A percentile compares a stretch with the other conserved stretches of the same genome.
phyloP scores from a whole-genome alignment of 495 filamentous ascomycete species.

The Podospora pseudocomata region DNA sequence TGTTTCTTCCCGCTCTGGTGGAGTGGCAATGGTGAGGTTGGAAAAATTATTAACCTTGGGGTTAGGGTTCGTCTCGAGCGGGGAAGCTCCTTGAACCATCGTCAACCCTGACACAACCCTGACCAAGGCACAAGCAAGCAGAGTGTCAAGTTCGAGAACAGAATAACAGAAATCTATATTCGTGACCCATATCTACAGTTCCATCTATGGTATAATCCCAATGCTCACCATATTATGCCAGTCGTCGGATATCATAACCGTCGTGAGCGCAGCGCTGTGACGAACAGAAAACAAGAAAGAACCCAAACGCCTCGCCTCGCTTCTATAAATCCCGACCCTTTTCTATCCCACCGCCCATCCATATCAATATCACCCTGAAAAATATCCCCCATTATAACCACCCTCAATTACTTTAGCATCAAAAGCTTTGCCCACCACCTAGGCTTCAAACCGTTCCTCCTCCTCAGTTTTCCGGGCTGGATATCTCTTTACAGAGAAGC shows the following conservation, averaged over 20 bases:
- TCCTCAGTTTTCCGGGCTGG: conserved; percentile 8
- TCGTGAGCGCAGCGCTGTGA: neutral
- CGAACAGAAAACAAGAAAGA: neutral
- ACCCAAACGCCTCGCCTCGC: conserved; percentile 1
- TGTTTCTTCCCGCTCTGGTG: neutral
- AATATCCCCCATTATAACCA: neutral
- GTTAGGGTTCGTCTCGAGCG: neutral
- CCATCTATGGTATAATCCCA: neutral
- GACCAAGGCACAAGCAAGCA: neutral
- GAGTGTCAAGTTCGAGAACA: neutral
- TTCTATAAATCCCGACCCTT: neutral
- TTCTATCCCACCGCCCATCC: neutral
- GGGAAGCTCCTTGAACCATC: neutral
- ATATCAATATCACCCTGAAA: neutral
- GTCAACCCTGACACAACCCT: neutral
- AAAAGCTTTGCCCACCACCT: neutral
- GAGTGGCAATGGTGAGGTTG: neutral
- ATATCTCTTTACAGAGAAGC: conserved; percentile 59
- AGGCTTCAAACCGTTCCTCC: neutral
- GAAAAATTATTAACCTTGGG: neutral
- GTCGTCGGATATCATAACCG: neutral
- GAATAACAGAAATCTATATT: neutral
- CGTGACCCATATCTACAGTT: neutral
- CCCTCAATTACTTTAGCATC: neutral
- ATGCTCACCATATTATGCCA: neutral